Conservation (phyloP, 371 early-diverging fungal species). For the Umbelopsis sp. region DNA sequence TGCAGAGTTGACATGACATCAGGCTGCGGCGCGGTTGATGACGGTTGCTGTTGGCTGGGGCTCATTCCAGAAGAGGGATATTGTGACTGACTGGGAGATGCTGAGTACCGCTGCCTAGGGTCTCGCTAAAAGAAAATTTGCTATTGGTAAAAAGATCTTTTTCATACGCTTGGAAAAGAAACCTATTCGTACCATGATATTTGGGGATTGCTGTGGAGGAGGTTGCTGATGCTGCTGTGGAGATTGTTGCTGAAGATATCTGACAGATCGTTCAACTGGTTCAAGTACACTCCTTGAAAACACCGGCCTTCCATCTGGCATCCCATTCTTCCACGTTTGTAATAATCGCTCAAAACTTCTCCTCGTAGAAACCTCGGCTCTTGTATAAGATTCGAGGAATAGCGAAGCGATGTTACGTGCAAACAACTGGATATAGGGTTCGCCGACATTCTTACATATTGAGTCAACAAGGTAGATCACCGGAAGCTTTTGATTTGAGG, state of each 20-base stretch:
- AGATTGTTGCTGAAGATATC: slow-evolving; percentile 37
- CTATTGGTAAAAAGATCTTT: too few species aligned
- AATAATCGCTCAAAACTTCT: slow-evolving; percentile 75
- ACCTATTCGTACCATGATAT: neutral
- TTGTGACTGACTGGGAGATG: neutral
- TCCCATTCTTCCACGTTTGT: slow-evolving; percentile 81
- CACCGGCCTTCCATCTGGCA: slow-evolving; percentile 62
- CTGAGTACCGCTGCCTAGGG: slow-evolving; percentile 19
- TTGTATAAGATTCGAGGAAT: slow-evolving; percentile 76
- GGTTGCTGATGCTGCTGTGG: slow-evolving; percentile 21
- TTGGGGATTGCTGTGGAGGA: slow-evolving; percentile 12
- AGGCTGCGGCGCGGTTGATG: slow-evolving; percentile 22
- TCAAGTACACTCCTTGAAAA: slow-evolving; percentile 61
- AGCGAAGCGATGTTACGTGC: slow-evolving; percentile 67
- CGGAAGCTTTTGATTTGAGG: slow-evolving; percentile 81
- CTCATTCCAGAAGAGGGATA: neutral
- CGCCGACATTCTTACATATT: slow-evolving; percentile 90
- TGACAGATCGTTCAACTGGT: slow-evolving; percentile 59
- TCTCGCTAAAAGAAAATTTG: slow-evolving; percentile 18
- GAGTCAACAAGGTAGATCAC: slow-evolving; percentile 91
- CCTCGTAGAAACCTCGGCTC: slow-evolving; percentile 63
- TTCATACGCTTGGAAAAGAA: neutral
- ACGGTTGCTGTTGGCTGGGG: slow-evolving; percentile 10
- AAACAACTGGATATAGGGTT: slow-evolving; percentile 72
- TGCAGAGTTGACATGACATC: slow-evolving; percentile 33